Percentiles rank a stretch among this genome's conserved stretches.
Evolutionary conservation across 129 eudicot genomes (phyloP).

Genomic region (Chrysanthemum makinoi): DNA sequence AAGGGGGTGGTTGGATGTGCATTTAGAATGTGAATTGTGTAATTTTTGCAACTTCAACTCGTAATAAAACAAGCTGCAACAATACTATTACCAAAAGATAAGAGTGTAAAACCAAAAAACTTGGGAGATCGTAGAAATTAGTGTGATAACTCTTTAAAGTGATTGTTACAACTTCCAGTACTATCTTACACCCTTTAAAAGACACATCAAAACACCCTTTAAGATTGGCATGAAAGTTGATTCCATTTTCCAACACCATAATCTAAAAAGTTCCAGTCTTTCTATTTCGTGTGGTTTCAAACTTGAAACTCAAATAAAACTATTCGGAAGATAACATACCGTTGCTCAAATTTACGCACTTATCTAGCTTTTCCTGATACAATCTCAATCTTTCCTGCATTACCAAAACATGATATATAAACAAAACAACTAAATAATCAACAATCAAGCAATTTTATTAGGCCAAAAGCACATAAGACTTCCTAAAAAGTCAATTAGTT

Average conservation of each 20-base stretch:
- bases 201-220: conserved; percentile 1
- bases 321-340: conserved; percentile 39
- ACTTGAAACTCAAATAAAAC: not conserved
- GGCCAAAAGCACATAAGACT: too few relatives aligned
- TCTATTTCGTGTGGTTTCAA: not conserved
- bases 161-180: not conserved
- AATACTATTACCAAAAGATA: too few relatives aligned
- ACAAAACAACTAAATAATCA: not conserved
- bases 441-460: too few relatives aligned
- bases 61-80: not conserved
- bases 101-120: too few relatives aligned
- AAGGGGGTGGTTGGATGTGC: conserved; percentile 8
- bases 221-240: not conserved
- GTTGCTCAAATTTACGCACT: conserved; percentile 56
- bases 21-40: not conserved
- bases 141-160: not conserved
- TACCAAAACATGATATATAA: not conserved
- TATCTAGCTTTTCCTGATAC: conserved; percentile 79
- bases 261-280: not conserved
- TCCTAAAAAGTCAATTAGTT: too few relatives aligned
- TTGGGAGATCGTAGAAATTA: too few relatives aligned
- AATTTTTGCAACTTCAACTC: not conserved
- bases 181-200: not conserved
- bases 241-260: not conserved
- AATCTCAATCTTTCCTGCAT: conserved; percentile 76